Conservation (phyloP, 495 filamentous ascomycete genomes). For the Xylaria castorea region DNA sequence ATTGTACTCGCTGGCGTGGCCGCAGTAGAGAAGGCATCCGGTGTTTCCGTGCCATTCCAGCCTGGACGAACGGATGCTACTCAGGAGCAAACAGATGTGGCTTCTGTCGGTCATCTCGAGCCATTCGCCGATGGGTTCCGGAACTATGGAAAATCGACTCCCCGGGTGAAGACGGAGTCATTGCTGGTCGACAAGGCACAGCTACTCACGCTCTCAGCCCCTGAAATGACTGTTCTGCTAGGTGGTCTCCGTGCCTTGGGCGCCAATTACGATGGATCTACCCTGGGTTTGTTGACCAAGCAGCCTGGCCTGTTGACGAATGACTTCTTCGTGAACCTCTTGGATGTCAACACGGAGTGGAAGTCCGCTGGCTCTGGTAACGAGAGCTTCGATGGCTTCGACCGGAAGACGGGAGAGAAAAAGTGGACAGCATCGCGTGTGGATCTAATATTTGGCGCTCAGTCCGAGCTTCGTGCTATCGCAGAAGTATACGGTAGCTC, state of each 20-base stretch:
- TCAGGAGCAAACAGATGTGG: conserved; percentile 68
- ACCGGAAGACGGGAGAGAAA: conserved; percentile 70
- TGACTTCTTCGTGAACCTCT: conserved; percentile 78
- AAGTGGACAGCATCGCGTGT: conserved; percentile 73
- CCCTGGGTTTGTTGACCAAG: conserved; percentile 67
- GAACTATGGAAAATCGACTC: conserved; percentile 68
- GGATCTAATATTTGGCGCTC: conserved; percentile 73
- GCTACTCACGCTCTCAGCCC: conserved; percentile 69
- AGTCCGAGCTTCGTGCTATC: conserved; percentile 72
- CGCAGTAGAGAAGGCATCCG: conserved; percentile 73
- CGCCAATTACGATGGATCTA: conserved; percentile 70
- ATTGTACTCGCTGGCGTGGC: conserved; percentile 73
- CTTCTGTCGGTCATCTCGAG: conserved; percentile 67
- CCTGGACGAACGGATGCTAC: conserved; percentile 58
- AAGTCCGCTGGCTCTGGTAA: conserved; percentile 54
- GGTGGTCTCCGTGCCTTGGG: conserved; percentile 71
- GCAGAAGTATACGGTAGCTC: conserved; percentile 68
- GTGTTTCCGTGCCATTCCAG: conserved; percentile 52
- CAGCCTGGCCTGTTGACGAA: conserved; percentile 70
- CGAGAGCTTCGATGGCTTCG: conserved; percentile 66
- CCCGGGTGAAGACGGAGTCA: conserved; percentile 66
- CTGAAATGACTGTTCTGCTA: conserved; percentile 70
- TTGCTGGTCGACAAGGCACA: conserved; percentile 72
- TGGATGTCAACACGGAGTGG: conserved; percentile 70
- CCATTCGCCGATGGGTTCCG: conserved; percentile 73